Base-by-base conservation (phyloP, 2,329 filamentous ascomycete genomes). In the Incumbomyces delicatus region DNA sequence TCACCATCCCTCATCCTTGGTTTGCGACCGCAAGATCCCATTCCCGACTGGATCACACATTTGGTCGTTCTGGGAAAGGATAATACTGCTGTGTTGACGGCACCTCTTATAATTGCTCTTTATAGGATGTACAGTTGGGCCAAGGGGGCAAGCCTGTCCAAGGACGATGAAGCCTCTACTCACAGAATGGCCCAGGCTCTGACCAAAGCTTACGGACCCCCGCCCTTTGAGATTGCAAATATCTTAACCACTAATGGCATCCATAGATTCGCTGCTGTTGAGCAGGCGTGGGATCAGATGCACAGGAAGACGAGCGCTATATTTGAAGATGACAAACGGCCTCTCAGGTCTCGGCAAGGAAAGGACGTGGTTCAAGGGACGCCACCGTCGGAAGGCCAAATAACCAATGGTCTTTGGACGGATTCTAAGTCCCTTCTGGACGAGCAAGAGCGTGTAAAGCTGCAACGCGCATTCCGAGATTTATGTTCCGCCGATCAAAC, bases 21-120 rank as follows among this genome's bases (percentile, higher is more conserved):
- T 36, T 73, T 90, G 11, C 75, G 88, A 31, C 87, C 89, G 2
- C 90, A 95, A 62, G 92, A 98, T 62, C 77, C 79, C 0, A 70
- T 96, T 32, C 92, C 92, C 0, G 78, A 84, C 1, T 98, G 92
- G 92, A 83, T 95, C 48, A 95, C 85, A 1, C 85, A 95, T 65
- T 53, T 95, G 16, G 69, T 89, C 0, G 81, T 86, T 55, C 67
- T 95, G 10, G 77, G 81, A 34, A 75, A 78, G 3, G 74, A 83
- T 54, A 79, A 83, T 47, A 74, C 80, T 52, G 66, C 94, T 12
- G 73, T 75, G 1, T 70, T 75, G 1, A 77, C 84, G 62, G 88
- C 87, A 0, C 63, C 72, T 1, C 87, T 82, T 55, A 67, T 77
- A 0, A 66, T 73, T 0, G 80, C 94, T 0, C 62, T 87, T 4